phyloP scores from a whole-genome alignment of 352 stramenopile species.

The Phytophthora syringae region DNA sequence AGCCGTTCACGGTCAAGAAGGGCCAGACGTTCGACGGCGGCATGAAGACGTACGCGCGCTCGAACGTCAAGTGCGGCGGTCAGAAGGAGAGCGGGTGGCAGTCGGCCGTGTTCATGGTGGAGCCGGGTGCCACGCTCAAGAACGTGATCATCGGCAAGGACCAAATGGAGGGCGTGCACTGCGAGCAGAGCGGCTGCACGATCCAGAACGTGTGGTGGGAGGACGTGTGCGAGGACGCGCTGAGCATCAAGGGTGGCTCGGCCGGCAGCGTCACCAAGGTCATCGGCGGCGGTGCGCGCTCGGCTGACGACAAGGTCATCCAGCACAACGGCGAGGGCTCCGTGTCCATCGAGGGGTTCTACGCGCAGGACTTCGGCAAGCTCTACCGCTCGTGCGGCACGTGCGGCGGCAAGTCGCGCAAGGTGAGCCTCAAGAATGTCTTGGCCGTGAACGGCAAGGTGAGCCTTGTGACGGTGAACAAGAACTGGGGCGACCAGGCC shows the following conservation, averaged over 20 bases:
- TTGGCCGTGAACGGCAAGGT: slow-evolving; percentile 22
- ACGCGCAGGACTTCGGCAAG: slow-evolving; percentile 23
- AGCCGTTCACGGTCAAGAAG: slow-evolving; percentile 41
- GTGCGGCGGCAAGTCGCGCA: slow-evolving; percentile 19
- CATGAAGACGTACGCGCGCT: slow-evolving; percentile 60
- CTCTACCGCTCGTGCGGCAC: slow-evolving; percentile 18
- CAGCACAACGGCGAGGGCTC: too few relatives aligned
- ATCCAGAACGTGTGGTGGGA: not conserved
- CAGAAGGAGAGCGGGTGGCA: too few relatives aligned
- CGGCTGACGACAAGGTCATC: not conserved
- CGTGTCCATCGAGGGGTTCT: slow-evolving; percentile 26
- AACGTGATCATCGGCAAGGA: too few relatives aligned
- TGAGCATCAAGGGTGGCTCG: not conserved
- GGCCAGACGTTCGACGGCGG: slow-evolving; percentile 45
- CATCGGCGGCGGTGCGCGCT: not conserved
- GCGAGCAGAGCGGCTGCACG: too few relatives aligned
- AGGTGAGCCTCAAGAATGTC: too few relatives aligned
- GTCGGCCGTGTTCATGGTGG: too few relatives aligned
- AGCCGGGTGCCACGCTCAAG: too few relatives aligned
- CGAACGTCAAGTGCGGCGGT: too few relatives aligned
- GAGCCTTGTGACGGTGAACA: slow-evolving; percentile 24
- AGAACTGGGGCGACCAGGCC: slow-evolving; percentile 23
- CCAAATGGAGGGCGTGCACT: too few relatives aligned
- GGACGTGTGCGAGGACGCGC: not conserved
- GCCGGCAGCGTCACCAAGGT: not conserved